These are phyloP conservation scores for Coniochaeta hoffmannii DNA, from an alignment of 2,329 filamentous ascomycete genomes.

Conservation along the genomic window DNA sequence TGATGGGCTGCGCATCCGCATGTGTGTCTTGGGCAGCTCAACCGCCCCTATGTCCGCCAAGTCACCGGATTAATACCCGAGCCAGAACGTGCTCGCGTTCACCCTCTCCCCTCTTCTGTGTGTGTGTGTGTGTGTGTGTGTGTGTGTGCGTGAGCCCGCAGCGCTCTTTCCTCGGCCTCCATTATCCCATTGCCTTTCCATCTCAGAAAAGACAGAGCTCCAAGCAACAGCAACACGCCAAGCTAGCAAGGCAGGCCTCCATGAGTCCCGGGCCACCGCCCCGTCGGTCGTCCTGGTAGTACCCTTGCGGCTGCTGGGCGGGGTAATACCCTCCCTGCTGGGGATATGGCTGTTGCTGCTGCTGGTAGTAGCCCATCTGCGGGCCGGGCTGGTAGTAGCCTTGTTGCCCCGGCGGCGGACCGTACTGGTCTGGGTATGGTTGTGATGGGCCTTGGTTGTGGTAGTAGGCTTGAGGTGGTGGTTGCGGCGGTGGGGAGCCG, in stretches of 20 bases:
- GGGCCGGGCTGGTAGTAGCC: slow-evolving; percentile 10
- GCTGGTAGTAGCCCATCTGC: slow-evolving; percentile 7
- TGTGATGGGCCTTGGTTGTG: not conserved
- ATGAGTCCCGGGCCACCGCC: slow-evolving; percentile 26
- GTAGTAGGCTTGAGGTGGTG: slow-evolving; percentile 34
- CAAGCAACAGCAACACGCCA: slow-evolving; percentile 53
- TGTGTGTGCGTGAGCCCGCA: too few relatives aligned
- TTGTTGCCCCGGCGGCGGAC: slow-evolving; percentile 1
- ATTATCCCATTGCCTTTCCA: not conserved
- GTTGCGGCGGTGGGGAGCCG: slow-evolving; percentile 30
- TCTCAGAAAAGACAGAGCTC: slow-evolving; percentile 41
- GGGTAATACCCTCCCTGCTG: slow-evolving; percentile 28
- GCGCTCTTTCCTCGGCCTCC: not conserved
- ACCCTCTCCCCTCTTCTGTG: too few relatives aligned
- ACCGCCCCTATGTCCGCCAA: too few relatives aligned
- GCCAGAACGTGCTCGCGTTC: too few relatives aligned
- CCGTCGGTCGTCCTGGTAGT: slow-evolving; percentile 21
- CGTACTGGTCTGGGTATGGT: slow-evolving; percentile 16
- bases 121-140: too few relatives aligned
- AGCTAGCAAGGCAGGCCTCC: slow-evolving; percentile 38
- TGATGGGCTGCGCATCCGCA: not conserved
- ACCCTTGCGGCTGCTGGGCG: slow-evolving; percentile 19
- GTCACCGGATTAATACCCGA: too few relatives aligned
- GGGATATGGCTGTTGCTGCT: slow-evolving; percentile 23
- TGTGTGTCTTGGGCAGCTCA: too few relatives aligned